Percentiles rank a stretch among this genome's conserved stretches.
phyloP scores from a whole-genome alignment of 164 flowering plant genomes.

The Tinospora cordifolia region DNA sequence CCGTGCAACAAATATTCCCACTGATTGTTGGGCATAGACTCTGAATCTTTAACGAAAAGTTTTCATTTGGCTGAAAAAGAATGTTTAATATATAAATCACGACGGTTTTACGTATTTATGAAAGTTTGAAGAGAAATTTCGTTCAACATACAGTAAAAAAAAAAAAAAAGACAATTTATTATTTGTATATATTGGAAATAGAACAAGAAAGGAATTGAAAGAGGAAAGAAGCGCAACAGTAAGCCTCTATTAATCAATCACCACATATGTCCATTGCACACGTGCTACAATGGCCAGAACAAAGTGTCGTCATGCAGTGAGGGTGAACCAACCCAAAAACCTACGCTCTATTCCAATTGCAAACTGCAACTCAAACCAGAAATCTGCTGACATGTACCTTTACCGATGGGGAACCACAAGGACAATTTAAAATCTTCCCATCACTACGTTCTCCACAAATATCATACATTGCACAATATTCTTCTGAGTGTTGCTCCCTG shows the following conservation, averaged over 20 bases:
- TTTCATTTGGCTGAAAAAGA: constrained; percentile 67
- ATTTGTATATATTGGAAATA: background rate
- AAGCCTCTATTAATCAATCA: too few species aligned
- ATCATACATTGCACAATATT: constrained; percentile 86
- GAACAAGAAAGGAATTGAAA: background rate
- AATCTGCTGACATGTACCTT: constrained; percentile 45
- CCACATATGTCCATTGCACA: too few species aligned
- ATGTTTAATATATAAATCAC: background rate
- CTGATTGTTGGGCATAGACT: constrained; percentile 93
- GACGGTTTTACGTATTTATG: background rate
- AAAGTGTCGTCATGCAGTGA: too few species aligned
- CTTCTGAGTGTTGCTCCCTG: constrained; percentile 61
- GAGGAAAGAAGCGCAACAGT: background rate
- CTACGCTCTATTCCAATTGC: too few species aligned
- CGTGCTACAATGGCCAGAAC: too few species aligned
- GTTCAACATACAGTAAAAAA: background rate
- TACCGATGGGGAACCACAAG: constrained; percentile 55
- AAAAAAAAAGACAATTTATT: background rate
- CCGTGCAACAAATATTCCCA: constrained; percentile 93
- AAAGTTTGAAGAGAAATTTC: background rate
- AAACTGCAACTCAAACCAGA: too few species aligned
- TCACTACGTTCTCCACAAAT: constrained; percentile 82
- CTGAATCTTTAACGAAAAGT: constrained; percentile 80
- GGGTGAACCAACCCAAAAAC: too few species aligned
- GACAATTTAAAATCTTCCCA: constrained; percentile 85